These are phyloP conservation scores for Calocybe indica DNA, from an alignment of 768 basidiomycete genomes.

Conservation along the genomic window DNA sequence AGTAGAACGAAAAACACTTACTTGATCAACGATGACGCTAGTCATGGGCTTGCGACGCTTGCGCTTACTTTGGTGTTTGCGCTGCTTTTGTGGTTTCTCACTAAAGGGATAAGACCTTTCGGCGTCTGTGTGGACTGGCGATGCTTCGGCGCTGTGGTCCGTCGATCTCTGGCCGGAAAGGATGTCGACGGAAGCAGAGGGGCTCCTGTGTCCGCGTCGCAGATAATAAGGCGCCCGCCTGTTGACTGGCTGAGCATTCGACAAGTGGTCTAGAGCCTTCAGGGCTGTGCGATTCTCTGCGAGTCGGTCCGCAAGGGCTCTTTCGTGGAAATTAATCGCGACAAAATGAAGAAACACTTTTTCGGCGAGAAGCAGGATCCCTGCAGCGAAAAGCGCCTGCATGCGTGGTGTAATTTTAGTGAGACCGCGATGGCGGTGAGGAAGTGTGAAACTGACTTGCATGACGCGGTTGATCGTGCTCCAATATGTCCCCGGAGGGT, in stretches of 20 bases:
- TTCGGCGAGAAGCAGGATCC: slow-evolving; percentile 37
- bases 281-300: slow-evolving; percentile 66
- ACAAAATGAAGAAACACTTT: slow-evolving; percentile 66
- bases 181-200: slow-evolving; percentile 29
- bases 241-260: slow-evolving; percentile 50
- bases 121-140: not conserved
- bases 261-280: slow-evolving; percentile 64
- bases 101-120: not conserved
- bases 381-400: slow-evolving; percentile 39
- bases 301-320: slow-evolving; percentile 68
- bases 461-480: slow-evolving; percentile 60
- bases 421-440: not conserved
- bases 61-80: slow-evolving; percentile 27
- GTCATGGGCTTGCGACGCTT: slow-evolving; percentile 48
- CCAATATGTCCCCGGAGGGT: slow-evolving; percentile 67
- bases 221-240: slow-evolving; percentile 31
- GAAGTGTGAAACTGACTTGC: slow-evolving; percentile 38
- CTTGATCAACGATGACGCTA: slow-evolving; percentile 66
- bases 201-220: slow-evolving; percentile 41
- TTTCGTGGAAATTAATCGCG: slow-evolving; percentile 77
- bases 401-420: slow-evolving; percentile 3
- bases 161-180: slow-evolving; percentile 11
- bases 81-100: slow-evolving; percentile 12
- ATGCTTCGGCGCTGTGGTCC: not conserved
- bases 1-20: slow-evolving; percentile 13